Evolutionary conservation across 257 asterid species (phyloP), one percentile per base, ranked within the genome.

Genomic region (Handroanthus guayacan): DNA sequence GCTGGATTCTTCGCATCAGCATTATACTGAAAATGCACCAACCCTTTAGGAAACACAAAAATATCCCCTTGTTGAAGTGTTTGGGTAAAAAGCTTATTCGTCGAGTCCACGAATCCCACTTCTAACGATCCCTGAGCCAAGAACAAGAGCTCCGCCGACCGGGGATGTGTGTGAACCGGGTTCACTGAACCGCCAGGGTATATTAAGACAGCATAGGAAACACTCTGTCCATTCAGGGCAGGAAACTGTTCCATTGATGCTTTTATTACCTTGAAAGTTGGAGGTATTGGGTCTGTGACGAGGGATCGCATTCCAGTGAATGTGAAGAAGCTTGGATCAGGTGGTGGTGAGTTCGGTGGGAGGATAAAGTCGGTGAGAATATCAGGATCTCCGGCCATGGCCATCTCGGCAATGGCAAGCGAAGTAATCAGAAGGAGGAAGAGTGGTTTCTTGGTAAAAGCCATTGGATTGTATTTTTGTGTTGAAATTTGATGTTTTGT

Each of bases 81-180:
- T 63, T 86, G 90, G 1, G 79, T 88, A 68, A 6, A 88, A 0
- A 88, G 82, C 75, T 75, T 84, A 75, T 88, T 88, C 1, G 79
- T 82, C 0, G 89, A 55, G 80, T 86, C 89, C 14, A 88, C 86
- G 25, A 88, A 88, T 38, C 96, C 91, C 11, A 90, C 95, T 55
- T 88, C 63, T 2, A 88, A 17, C 1, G 81, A 20, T 0, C 93
- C 93, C 72, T 84, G 80, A n/a, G 65, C 67, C 10, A 90, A 31
- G 69, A 90, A 78, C 20, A 88, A 62, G n/a, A 89, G 89, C 89
- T 87, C 92, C 0, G 93, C 78, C 1, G 94, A 71, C 20, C 90
- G 87, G 0, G 91, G 95, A 58, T 89, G 95, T 20, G 80, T 83
- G 83, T 87, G 91, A 9, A 86, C 83, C 38, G 93, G 93, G 80